Evolutionary conservation across 176 grass and related monocot species (phyloP).

Genomic region (bread wheat (Triticum aestivum)): IWGSC_CS_RefSeq_v2.1 NC_057813.1:224537253-224537752

Average conservation of each 20-base stretch:
- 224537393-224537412: conserved; percentile 35
- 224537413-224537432: conserved; percentile 24
- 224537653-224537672: neutral
- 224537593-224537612: neutral
- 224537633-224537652: conserved; percentile 21
- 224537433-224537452: conserved; percentile 32
- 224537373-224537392: conserved; percentile 26
- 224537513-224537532: conserved; percentile 14
- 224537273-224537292: conserved; percentile 4
- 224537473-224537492: conserved; percentile 41
- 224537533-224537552: neutral
- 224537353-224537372: neutral
- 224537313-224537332: neutral
- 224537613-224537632: neutral
- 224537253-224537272: conserved; percentile 9
- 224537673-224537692: neutral
- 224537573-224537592: conserved; percentile 11
- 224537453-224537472: conserved; percentile 26
- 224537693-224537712: conserved; percentile 12
- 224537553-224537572: neutral
- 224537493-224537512: neutral
- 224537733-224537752: neutral
- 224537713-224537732: neutral
- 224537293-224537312: conserved; percentile 18
- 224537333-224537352: conserved; percentile 28